Evolutionary conservation across 352 stramenopile species (phyloP).

Genomic region (Saprolegnia diclina): DNA sequence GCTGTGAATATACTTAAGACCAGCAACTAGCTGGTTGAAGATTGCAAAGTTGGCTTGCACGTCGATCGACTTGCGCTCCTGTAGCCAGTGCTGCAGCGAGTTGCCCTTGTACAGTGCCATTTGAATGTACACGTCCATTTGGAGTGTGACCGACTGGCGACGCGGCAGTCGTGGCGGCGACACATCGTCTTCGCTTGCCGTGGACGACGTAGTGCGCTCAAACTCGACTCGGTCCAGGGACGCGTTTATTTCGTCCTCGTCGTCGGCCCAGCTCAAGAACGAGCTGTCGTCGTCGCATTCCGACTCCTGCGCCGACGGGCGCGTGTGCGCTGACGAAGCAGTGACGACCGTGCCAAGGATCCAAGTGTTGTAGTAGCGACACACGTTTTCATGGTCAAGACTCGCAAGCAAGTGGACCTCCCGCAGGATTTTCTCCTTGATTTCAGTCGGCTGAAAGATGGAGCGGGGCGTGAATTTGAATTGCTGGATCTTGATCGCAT

Average conservation of each 20-base stretch:
- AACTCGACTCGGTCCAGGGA: slow-evolving; percentile 9
- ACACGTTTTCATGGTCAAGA: slow-evolving; percentile 93
- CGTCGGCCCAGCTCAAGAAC: slow-evolving; percentile 37
- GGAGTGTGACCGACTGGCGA: slow-evolving; percentile 43
- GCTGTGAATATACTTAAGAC: slow-evolving; percentile 70
- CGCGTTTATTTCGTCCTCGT: neutral
- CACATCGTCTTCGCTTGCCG: slow-evolving; percentile 23
- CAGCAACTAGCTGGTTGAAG: slow-evolving; percentile 63
- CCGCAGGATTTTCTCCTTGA: slow-evolving; percentile 89
- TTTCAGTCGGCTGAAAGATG: slow-evolving; percentile 63
- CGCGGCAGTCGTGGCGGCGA: slow-evolving; percentile 27
- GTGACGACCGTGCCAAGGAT: slow-evolving; percentile 63
- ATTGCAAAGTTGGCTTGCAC: slow-evolving; percentile 53
- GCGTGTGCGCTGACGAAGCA: neutral
- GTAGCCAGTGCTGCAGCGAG: slow-evolving; percentile 77
- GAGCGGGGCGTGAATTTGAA: slow-evolving; percentile 81
- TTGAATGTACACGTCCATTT: slow-evolving; percentile 88
- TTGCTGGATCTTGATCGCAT: slow-evolving; percentile 75
- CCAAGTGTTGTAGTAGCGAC: slow-evolving; percentile 88
- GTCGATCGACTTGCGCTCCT: slow-evolving; percentile 45
- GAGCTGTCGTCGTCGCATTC: slow-evolving; percentile 56
- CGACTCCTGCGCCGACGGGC: neutral
- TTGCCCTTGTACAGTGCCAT: slow-evolving; percentile 93
- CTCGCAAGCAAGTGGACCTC: slow-evolving; percentile 89
- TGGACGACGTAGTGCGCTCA: slow-evolving; percentile 29